Base-by-base conservation (phyloP, 371 early-diverging fungal genomes). In the Lichtheimia hyalospora region DNA sequence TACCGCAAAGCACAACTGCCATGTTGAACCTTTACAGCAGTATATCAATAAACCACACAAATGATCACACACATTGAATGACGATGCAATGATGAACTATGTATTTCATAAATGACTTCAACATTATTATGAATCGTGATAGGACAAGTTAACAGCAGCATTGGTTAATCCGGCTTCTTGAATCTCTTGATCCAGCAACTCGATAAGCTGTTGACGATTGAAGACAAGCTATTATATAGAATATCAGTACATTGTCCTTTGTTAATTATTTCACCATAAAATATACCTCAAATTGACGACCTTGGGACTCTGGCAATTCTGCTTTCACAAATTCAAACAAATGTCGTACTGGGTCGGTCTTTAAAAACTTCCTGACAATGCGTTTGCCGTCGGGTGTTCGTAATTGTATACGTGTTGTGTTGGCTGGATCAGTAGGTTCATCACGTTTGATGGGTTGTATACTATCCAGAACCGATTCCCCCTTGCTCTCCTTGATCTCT, bases 251-350 rank as follows among this genome's bases (percentile, higher is more conserved):
- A 46, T 24, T 28, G 15, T 24, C n/a, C n/a, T n/a, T n/a, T n/a
- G n/a, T n/a, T n/a, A n/a, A n/a, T n/a, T n/a, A n/a, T n/a, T n/a
- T n/a, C n/a, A n/a, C n/a, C n/a, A n/a, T n/a, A n/a, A n/a, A n/a
- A n/a, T n/a, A n/a, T 74, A 89, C 90, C 74, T 93, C 92, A 69
- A 93, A 92, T 27, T 78, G 79, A 39, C 84, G 82, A 8, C 67
- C 69, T 21, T 77, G 66, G 3, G 90, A 86, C 28, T 82, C 83
- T 24, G 89, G 82, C 1, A 85, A 77, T 51, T 82, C 75, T 7
- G 86, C 71, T 62, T 89, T 89, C 55, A 90, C 74, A 54, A 76
- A 87, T 61, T 89, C 89, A 75, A 90, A 88, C 28, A 92, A 55
- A n/a, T 67, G 69, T 34, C 72, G 73, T 20, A 92, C 90, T 18